Percentiles rank a stretch among this genome's conserved stretches.
phyloP scores from a whole-genome alignment of 805 yeast species.

The Debaryomyces prosopidis region DNA sequence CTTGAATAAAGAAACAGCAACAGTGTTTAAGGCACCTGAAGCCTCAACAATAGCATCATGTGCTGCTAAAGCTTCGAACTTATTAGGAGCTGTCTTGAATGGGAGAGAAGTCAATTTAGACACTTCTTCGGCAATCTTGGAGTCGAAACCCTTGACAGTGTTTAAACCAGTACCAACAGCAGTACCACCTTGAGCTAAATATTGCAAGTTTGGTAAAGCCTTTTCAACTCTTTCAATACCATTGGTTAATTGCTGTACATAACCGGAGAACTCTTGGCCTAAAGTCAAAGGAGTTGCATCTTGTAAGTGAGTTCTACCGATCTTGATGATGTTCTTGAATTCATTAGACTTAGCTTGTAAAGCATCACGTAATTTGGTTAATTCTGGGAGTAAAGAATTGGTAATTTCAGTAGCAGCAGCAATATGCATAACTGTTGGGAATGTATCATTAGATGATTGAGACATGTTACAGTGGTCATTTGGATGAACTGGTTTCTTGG shows the following conservation, averaged over 20 bases:
- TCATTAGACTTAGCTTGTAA: slow-evolving; percentile 76
- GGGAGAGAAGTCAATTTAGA: slow-evolving; percentile 83
- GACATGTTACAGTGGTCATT: slow-evolving; percentile 98
- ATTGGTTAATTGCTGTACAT: slow-evolving; percentile 87
- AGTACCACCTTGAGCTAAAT: slow-evolving; percentile 98
- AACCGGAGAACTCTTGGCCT: slow-evolving; percentile 98
- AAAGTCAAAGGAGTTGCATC: slow-evolving; percentile 98
- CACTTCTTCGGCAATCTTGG: slow-evolving; percentile 82
- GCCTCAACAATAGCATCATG: slow-evolving; percentile 98
- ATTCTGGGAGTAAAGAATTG: slow-evolving; percentile 73
- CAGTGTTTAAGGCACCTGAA: slow-evolving; percentile 94
- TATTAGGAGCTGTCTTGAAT: slow-evolving; percentile 95
- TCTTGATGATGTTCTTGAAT: slow-evolving; percentile 88
- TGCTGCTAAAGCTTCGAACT: slow-evolving; percentile 98
- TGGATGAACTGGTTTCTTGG: slow-evolving; percentile 95
- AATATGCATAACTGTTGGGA: slow-evolving; percentile 99
- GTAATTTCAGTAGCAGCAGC: slow-evolving; percentile 94
- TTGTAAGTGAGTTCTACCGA: slow-evolving; percentile 98
- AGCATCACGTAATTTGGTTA: slow-evolving; percentile 75
- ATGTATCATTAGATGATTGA: slow-evolving; percentile 97
- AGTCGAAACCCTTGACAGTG: slow-evolving; percentile 89
- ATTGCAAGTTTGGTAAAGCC: slow-evolving; percentile 71
- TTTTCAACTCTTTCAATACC: slow-evolving; percentile 86
- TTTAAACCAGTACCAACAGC: slow-evolving; percentile 99
- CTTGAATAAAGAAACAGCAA: slow-evolving; percentile 90